These are phyloP conservation scores for Cytospora leucostoma DNA, from an alignment of 2,329 filamentous ascomycete genomes.

Conservation along the genomic window DNA sequence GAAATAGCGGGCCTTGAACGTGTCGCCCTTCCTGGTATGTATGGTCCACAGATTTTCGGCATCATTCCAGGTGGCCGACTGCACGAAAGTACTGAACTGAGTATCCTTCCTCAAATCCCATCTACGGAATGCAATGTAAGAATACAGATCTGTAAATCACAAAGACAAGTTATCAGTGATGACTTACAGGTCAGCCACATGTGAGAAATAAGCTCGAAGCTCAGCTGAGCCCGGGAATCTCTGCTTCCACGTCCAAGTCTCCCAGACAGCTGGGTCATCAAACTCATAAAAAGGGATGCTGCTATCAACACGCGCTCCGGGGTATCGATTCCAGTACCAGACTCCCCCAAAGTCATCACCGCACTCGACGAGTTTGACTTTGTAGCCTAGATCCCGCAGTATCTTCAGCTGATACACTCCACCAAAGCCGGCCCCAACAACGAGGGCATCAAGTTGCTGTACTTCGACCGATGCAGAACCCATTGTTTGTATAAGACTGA, in stretches of 20 bases:
- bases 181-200: slow-evolving; percentile 18
- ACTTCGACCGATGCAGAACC: neutral
- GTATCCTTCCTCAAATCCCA: slow-evolving; percentile 23
- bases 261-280: slow-evolving; percentile 19
- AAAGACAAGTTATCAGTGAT: too few species aligned
- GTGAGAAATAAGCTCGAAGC: slow-evolving; percentile 16
- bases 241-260: slow-evolving; percentile 20
- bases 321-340: slow-evolving; percentile 22
- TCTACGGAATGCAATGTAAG: neutral
- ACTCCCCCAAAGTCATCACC: slow-evolving; percentile 11
- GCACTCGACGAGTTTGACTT: slow-evolving; percentile 16
- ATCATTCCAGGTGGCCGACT: slow-evolving; percentile 16
- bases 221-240: slow-evolving; percentile 17
- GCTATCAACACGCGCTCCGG: slow-evolving; percentile 19
- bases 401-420: slow-evolving; percentile 21
- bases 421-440: slow-evolving; percentile 24
- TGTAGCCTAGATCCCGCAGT: slow-evolving; percentile 14
- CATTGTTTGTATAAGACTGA: neutral
- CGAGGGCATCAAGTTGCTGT: slow-evolving; percentile 13
- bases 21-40: neutral
- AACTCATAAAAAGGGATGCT: slow-evolving; percentile 18
- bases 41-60: slow-evolving; percentile 17
- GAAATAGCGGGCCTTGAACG: slow-evolving; percentile 17
- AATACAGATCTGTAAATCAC: neutral
- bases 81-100: slow-evolving; percentile 6